Base-by-base conservation (phyloP, 176 grass and related monocot species). In the Panicum miliaceum region DNA sequence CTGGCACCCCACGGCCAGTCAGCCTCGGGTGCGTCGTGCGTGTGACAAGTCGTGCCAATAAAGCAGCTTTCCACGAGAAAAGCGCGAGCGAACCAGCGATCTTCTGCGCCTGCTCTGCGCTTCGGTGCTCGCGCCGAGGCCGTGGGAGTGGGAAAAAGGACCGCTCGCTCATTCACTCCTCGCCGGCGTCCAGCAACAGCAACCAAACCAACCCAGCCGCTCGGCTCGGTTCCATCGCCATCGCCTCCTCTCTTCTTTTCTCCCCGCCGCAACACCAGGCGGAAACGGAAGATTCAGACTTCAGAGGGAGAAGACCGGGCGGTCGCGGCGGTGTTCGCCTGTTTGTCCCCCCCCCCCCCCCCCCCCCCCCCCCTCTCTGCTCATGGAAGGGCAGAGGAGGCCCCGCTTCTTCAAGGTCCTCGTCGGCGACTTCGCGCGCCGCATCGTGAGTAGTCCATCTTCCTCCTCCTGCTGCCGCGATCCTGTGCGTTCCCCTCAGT, bases 401-500 rank as follows among this genome's bases (percentile, higher is more conserved):
- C 82, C 53, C 68, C 89, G 63, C 9, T 86, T 90, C 89, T 81
- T 81, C 70, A 88, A 91, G 85, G 71, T 88, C 69, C 71, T 91
- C 85, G 8, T 85, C 57, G 81, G 70, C 64, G 71, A 83, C 63
- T 82, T 88, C 64, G 37, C 64, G 71, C 71, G 81, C 32, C 77
- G 82, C 64, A 51, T 81, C 81, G 85, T 88, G 75, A 86, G 89
- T 73, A 50, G 6, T 8, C 19, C 6, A 41, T 3, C 9, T 8
- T 25, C 14, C 11, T 29, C 43, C 42, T 37, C 1, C 57, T 60
- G 46, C n/a, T 1, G 5, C n/a, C 6, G 5, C 50, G 46, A 48
- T 41, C 13, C 8, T 20, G 8, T 0, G 7, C 77, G 10, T 25
- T 38, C 12, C 43, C 75, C 48, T 57, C 22, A 18, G 7, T 20